Evolutionary conservation across 371 early-diverging fungal species (phyloP), one percentile per base, ranked within the genome.

Genomic region (Circinella minor): DNA sequence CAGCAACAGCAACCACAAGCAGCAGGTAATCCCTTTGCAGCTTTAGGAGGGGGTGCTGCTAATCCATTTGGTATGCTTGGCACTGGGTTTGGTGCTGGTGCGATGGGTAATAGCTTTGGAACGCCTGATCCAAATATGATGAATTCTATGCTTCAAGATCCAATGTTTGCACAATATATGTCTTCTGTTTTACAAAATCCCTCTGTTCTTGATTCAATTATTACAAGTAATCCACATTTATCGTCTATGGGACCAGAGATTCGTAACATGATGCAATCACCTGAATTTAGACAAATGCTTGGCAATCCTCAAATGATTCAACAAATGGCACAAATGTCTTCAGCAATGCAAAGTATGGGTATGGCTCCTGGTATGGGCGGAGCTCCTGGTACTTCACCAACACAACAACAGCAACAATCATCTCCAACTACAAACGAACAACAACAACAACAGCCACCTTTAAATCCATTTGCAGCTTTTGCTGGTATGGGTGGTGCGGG

Each of bases 191-290:
- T 90, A 39, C 88, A 88, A 67, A 95, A 96, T 74, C 97, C 97
- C 9, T 89, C 90, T 64, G 86, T 96, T 20, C 72, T 97, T 66
- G 94, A 95, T 55, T 82, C 85, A 63, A 91, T 96, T 84, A 90
- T 93, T 61, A 87, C 90, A 9, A 87, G 86, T 71, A 95, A 95
- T 79, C 96, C 97, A 49, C 88, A 89, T 65, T 72, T 96, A 37
- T 89, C 93, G 20, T 75, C 80, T 68, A 90, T 95, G 88, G 95
- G 93, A 11, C 97, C 97, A 49, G 90, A 95, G 77, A 86, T 95
- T 77, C 91, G 96, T 55, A 84, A 87, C 72, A 89, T 91, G 89
- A 84, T 94, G 77, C 87, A 84, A 60, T 87, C 91, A 64, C 94
- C 95, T 0, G 90, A 92, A 71, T 93, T 96, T 70, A 86, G 93